Conservation (phyloP, 2,329 filamentous ascomycete genomes). For the Colletotrichum filicis region DNA sequence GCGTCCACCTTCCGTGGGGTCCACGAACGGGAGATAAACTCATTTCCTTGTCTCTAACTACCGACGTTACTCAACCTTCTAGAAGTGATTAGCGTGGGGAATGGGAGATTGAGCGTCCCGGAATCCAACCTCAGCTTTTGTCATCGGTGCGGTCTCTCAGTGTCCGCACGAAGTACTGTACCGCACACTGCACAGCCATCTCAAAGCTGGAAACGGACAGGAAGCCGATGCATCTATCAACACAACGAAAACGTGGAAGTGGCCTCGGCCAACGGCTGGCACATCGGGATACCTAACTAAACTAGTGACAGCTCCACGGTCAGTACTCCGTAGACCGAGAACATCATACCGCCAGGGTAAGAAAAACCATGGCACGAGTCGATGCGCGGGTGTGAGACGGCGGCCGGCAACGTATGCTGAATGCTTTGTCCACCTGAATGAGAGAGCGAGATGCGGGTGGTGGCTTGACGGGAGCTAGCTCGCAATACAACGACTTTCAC, state of each 20-base stretch:
- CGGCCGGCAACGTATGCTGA: conserved; percentile 17
- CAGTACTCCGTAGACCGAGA: conserved; percentile 20
- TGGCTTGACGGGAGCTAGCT: conserved; percentile 4
- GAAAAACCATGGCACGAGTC: not conserved
- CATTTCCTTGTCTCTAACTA: conserved; percentile 35
- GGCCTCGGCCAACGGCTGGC: conserved; percentile 15
- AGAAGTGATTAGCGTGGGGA: conserved; percentile 36
- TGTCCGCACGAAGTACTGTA: not conserved
- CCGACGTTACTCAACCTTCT: conserved; percentile 34
- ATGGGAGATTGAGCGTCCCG: conserved; percentile 33
- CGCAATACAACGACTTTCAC: not conserved
- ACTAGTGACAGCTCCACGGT: conserved; percentile 19
- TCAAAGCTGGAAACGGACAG: conserved; percentile 3
- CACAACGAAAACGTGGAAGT: conserved; percentile 7
- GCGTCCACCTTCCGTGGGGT: conserved; percentile 18
- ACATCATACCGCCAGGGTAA: not conserved
- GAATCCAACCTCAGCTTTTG: conserved; percentile 15
- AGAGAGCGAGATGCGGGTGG: not conserved
- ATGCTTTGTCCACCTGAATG: conserved; percentile 25
- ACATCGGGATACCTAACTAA: not conserved
- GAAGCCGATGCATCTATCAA: conserved; percentile 18
- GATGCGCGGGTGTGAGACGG: conserved; percentile 8
- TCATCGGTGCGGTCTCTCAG: conserved; percentile 1
- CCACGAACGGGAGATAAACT: conserved; percentile 33
- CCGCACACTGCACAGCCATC: conserved; percentile 9